phyloP scores from a whole-genome alignment of 352 stramenopile genomes.

The Aphanomyces invadans region DNA sequence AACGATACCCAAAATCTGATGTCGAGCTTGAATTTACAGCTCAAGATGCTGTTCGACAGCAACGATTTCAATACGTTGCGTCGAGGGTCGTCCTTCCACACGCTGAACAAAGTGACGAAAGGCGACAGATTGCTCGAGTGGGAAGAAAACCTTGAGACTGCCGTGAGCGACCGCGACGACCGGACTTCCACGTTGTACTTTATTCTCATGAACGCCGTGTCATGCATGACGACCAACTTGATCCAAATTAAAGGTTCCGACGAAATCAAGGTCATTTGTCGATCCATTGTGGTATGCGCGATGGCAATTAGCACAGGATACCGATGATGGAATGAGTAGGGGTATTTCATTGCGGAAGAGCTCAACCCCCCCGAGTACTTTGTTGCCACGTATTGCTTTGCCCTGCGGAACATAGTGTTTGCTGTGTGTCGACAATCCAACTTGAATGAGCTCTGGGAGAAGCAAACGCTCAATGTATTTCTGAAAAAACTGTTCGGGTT shows the following conservation, averaged over 20 bases:
- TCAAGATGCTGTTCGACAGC: constrained; percentile 1
- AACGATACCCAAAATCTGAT: neutral
- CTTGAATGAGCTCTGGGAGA: constrained; percentile 22
- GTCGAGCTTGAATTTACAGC: neutral
- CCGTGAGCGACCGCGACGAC: constrained; percentile 17
- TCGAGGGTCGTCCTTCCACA: neutral
- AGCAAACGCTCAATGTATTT: constrained; percentile 7
- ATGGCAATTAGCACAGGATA: neutral
- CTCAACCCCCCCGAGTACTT: constrained; percentile 22
- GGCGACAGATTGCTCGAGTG: constrained; percentile 13
- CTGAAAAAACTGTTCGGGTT: constrained; percentile 24
- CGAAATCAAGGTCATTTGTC: constrained; percentile 15
- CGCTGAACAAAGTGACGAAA: constrained; percentile 2
- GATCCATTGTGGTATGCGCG: constrained; percentile 9
- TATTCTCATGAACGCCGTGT: constrained; percentile 17
- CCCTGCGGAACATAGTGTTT: constrained; percentile 24
- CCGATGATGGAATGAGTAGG: neutral
- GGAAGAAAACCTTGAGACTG: constrained; percentile 20
- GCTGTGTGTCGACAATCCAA: constrained; percentile 1
- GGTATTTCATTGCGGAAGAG: constrained; percentile 24
- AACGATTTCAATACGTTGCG: neutral
- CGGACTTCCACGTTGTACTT: constrained; percentile 22
- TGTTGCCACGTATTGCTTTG: constrained; percentile 24
- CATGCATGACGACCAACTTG: constrained; percentile 20
- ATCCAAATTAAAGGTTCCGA: neutral